Evolutionary conservation across 805 yeast species (phyloP).

Genomic region (Yarrowia keelungensis): DNA sequence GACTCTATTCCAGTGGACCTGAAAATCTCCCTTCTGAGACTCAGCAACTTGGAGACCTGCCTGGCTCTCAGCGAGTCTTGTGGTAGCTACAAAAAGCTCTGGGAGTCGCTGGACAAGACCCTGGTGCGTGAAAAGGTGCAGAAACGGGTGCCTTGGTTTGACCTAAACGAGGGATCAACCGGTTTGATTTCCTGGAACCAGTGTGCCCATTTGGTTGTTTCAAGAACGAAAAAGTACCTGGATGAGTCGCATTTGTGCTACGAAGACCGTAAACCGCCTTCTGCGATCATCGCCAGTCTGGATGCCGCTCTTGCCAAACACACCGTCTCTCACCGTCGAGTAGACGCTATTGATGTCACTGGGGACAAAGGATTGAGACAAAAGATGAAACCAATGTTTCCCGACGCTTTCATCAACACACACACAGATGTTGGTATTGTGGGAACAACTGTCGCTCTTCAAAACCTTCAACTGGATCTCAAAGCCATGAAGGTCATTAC

Average conservation of each 20-base stretch:
- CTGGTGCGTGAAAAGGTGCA: not conserved
- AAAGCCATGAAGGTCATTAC: not conserved
- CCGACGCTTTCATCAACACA: not conserved
- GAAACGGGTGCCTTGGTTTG: not conserved
- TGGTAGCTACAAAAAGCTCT: not conserved
- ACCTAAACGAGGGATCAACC: not conserved
- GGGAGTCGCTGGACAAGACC: slow-evolving; percentile 12
- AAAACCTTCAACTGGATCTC: not conserved
- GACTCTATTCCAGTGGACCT: not conserved
- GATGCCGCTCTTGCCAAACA: too few species aligned
- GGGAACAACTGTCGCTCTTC: not conserved
- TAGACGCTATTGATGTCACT: not conserved
- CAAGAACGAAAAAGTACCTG: not conserved
- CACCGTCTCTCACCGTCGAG: not conserved
- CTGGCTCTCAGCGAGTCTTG: slow-evolving; percentile 8
- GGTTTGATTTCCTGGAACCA: slow-evolving; percentile 1
- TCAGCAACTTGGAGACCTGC: not conserved
- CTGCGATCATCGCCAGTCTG: too few species aligned
- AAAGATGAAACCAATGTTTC: not conserved
- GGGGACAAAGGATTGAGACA: not conserved
- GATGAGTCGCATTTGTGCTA: too few species aligned
- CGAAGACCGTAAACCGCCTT: too few species aligned
- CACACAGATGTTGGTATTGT: not conserved
- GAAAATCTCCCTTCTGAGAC: not conserved
- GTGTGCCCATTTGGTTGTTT: not conserved